phyloP scores from a whole-genome alignment of 169 alveolate species.

The Blepharisma undulans region DNA sequence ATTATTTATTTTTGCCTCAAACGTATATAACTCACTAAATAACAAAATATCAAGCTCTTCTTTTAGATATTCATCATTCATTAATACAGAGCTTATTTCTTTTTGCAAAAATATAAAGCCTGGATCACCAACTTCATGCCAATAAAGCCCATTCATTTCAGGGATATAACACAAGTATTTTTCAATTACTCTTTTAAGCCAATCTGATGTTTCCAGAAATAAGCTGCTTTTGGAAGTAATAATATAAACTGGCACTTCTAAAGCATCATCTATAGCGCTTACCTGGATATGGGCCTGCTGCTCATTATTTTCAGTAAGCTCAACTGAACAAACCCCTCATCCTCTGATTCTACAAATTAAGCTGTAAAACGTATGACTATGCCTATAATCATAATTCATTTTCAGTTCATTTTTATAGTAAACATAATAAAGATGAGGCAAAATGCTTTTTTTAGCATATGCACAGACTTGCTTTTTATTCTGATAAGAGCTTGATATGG shows the following conservation, averaged over 20 bases:
- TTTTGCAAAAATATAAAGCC: neutral
- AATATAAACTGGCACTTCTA: constrained; percentile 19
- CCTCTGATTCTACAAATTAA: constrained; percentile 14
- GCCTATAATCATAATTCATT: constrained; percentile 12
- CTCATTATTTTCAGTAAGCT: neutral
- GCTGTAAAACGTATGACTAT: neutral
- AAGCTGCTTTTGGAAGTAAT: neutral
- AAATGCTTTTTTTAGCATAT: neutral
- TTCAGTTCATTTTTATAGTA: neutral
- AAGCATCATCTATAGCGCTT: neutral
- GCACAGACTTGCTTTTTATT: neutral
- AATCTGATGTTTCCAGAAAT: neutral
- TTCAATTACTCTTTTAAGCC: constrained; percentile 2
- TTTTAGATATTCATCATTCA: constrained; percentile 26
- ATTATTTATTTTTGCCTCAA: neutral
- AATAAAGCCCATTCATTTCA: neutral
- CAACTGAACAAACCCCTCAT: constrained; percentile 13
- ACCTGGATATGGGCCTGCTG: neutral
- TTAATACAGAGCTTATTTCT: neutral
- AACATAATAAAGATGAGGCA: neutral
- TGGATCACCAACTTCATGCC: constrained; percentile 4
- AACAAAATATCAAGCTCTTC: neutral
- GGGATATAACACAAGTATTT: neutral
- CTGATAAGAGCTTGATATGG: neutral
- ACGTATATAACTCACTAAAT: neutral